Conservation (phyloP, 2,329 filamentous ascomycete species). For the Pseudodiploospora longispora region DNA sequence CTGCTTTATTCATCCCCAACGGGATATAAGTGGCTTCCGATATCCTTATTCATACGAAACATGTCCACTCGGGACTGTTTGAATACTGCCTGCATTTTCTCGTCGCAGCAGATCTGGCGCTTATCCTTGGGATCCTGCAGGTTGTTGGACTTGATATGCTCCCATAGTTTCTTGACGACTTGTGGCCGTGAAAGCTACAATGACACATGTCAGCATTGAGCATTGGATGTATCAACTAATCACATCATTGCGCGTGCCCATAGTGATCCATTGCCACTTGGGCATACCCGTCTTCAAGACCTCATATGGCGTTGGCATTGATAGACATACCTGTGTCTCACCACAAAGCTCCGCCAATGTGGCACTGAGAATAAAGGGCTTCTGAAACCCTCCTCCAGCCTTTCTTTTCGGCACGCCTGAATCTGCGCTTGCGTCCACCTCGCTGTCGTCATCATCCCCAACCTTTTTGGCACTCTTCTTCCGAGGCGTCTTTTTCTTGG, state of each 20-base stretch:
- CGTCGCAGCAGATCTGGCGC: conserved; percentile 88
- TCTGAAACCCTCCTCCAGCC: conserved; percentile 88
- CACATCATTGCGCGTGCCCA: too few species aligned
- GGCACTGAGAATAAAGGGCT: conserved; percentile 67
- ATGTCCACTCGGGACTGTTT: conserved; percentile 88
- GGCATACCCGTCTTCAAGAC: too few species aligned
- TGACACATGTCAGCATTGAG: not conserved
- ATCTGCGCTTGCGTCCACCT: conserved; percentile 55
- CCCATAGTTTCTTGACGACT: conserved; percentile 94
- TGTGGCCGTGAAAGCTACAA: conserved; percentile 79
- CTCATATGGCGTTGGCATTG: too few species aligned
- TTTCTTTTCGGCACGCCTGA: conserved; percentile 61
- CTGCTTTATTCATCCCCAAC: conserved; percentile 55
- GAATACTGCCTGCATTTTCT: conserved; percentile 85
- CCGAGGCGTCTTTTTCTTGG: conserved; percentile 55
- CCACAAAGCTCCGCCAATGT: conserved; percentile 63
- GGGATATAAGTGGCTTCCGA: conserved; percentile 82
- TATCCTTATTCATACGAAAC: conserved; percentile 98
- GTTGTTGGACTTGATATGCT: conserved; percentile 80
- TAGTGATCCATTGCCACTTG: too few species aligned
- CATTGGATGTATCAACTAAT: too few species aligned
- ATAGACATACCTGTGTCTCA: conserved; percentile 51
- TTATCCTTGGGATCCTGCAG: conserved; percentile 89
- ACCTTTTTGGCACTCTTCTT: conserved; percentile 74
- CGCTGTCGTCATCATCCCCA: conserved; percentile 71